Conservation (phyloP, 495 filamentous ascomycete species). For the Aspergillus mulundensis region DNA sequence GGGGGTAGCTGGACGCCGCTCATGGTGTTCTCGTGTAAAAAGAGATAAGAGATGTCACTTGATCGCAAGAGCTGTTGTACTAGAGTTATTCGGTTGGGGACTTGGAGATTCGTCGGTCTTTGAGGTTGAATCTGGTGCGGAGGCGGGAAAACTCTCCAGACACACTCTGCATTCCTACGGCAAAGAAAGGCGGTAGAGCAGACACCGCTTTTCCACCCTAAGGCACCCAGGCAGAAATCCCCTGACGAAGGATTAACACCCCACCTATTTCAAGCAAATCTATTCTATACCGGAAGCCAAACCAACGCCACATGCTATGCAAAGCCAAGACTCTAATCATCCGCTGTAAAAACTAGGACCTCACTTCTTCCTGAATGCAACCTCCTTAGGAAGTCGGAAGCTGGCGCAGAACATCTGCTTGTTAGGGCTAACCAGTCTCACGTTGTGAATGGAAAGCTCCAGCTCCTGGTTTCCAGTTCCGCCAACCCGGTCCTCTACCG, state of each 20-base stretch:
- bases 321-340: background rate
- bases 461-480: slow-evolving; percentile 41
- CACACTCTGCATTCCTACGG: background rate
- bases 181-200: slow-evolving; percentile 12
- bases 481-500: slow-evolving; percentile 49
- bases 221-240: too few species aligned
- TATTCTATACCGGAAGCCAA: slow-evolving; percentile 8
- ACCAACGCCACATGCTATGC: slow-evolving; percentile 20
- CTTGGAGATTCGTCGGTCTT: background rate
- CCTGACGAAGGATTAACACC: too few species aligned
- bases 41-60: background rate
- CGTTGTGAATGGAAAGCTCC: slow-evolving; percentile 66
- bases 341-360: background rate
- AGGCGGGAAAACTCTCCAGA: slow-evolving; percentile 14
- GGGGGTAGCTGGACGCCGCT: slow-evolving; percentile 27
- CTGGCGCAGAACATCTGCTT: slow-evolving; percentile 97
- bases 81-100: too few species aligned
- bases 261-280: too few species aligned
- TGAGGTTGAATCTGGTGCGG: background rate
- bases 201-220: slow-evolving; percentile 17
- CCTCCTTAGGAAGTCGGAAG: slow-evolving; percentile 75
- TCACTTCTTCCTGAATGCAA: slow-evolving; percentile 59
- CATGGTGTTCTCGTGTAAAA: background rate
- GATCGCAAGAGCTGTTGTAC: background rate
- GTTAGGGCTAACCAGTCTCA: slow-evolving; percentile 83